Base-by-base conservation (phyloP, 2,329 filamentous ascomycete species). In the Epichloe sylvatica region DNA sequence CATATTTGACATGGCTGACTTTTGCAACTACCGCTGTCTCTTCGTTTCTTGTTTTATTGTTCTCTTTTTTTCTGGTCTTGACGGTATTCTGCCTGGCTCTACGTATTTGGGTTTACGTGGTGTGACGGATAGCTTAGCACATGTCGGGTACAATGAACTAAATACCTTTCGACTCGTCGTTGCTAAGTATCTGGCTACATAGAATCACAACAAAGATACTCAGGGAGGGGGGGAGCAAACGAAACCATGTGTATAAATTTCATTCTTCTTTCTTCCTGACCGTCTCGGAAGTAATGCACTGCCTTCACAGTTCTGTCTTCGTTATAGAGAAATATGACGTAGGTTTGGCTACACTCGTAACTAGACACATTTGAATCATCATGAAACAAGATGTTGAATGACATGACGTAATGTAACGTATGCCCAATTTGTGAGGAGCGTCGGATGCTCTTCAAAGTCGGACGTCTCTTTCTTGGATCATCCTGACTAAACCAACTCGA, bases 1-100 rank as follows among this genome's bases (percentile, higher is more conserved):
- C 48, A 47, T 49, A 51, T 48, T 46, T 50, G 50, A 44, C 49
- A 45, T 52, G 45, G 51, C 40, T 46, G 47, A 38, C 47, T 48
- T 41, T 51, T 51, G n/a, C 34, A 23, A 34, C 47, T 44, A 34
- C 39, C 44, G 43, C 47, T 46, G 45, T 48, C 46, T 47, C 49
- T 48, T 52, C 42, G 33, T 17, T 23, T 40, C 30, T 36, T 44
- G 46, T 47, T 50, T 49, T 39, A 44, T 35, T 48, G 46, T 25
- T 37, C 12, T 36, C 45, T 39, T 35, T 39, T 50, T 30, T 15
- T 25, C 45, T 33, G 13, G 25, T 21, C 33, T 36, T 36, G 33
- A 41, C n/a, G 30, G 33, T 15, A 36, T 51, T 37, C 42, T 47
- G 36, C 43, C 42, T 45, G 42, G 34, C 45, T 47, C 41, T 44